Evolutionary conservation across 2,329 filamentous ascomycete species (phyloP).

Genomic region (Graphilbum ipis-grandicollis): DNA sequence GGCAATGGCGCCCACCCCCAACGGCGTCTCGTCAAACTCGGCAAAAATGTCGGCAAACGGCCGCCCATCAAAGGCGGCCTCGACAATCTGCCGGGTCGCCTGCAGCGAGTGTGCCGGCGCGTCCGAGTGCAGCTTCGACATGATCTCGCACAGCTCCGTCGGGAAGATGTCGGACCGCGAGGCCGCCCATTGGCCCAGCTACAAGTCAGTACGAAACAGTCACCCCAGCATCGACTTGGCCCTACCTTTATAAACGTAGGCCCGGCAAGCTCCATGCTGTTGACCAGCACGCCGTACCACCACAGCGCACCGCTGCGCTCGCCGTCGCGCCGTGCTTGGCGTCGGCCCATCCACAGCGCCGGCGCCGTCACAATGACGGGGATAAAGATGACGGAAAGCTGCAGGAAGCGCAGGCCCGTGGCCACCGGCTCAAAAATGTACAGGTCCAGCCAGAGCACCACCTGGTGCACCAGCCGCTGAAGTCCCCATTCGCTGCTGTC

Average conservation of each 20-base stretch:
- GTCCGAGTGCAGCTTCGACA: conserved; percentile 90
- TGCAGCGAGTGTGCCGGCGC: conserved; percentile 79
- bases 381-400: conserved; percentile 76
- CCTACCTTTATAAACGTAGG: conserved; percentile 90
- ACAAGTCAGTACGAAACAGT: conserved; percentile 3
- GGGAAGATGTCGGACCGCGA: conserved; percentile 95
- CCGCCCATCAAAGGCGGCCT: conserved; percentile 64
- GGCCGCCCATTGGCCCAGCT: conserved; percentile 96
- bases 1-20: conserved; percentile 90
- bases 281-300: conserved; percentile 87
- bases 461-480: conserved; percentile 34
- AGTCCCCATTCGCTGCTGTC: conserved; percentile 43
- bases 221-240: too few species aligned
- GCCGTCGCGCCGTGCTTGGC: conserved; percentile 46
- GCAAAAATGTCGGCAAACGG: conserved; percentile 85
- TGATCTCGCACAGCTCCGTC: conserved; percentile 72
- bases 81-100: conserved; percentile 62
- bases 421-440: conserved; percentile 74
- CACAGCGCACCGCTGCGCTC: conserved; percentile 71
- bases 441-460: conserved; percentile 51
- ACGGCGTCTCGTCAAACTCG: conserved; percentile 75
- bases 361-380: conserved; percentile 74
- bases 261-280: conserved; percentile 79
- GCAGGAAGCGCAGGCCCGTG: conserved; percentile 74
- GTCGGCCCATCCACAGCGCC: conserved; percentile 58